Evolutionary conservation across 2,329 filamentous ascomycete species (phyloP).

Genomic region (Raffaelea arxii): DNA sequence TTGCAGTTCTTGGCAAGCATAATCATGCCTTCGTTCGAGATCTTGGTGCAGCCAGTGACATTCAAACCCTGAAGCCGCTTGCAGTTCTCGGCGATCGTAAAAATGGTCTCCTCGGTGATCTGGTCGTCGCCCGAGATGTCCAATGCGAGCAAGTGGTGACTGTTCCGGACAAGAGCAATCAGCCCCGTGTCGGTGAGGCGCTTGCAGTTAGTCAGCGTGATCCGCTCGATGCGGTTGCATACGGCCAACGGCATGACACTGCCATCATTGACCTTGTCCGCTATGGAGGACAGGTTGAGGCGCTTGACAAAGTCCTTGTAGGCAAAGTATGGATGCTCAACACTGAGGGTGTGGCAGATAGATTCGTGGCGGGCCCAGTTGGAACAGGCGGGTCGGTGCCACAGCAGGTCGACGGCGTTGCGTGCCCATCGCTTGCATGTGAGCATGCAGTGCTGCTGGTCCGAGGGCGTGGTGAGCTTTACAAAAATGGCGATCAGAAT

Average conservation of each 20-base stretch:
- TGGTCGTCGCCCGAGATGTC: constrained; percentile 81
- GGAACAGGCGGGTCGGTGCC: constrained; percentile 88
- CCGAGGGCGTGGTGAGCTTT: constrained; percentile 64
- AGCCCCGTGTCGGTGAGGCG: constrained; percentile 78
- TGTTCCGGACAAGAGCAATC: constrained; percentile 68
- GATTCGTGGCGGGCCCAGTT: constrained; percentile 72
- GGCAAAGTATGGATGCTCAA: constrained; percentile 68
- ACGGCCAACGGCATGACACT: constrained; percentile 71
- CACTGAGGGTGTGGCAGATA: constrained; percentile 70
- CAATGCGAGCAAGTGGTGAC: constrained; percentile 72
- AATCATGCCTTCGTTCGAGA: constrained; percentile 80
- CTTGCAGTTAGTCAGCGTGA: constrained; percentile 85
- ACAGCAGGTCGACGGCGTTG: constrained; percentile 86
- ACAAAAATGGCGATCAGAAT: constrained; percentile 89
- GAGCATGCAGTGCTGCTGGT: constrained; percentile 81
- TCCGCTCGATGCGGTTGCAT: constrained; percentile 84
- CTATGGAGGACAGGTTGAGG: constrained; percentile 76
- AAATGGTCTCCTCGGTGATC: constrained; percentile 74
- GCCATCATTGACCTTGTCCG: constrained; percentile 71
- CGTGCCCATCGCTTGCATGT: constrained; percentile 91
- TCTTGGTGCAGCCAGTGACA: constrained; percentile 72
- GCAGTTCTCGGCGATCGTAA: constrained; percentile 71
- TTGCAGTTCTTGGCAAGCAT: constrained; percentile 71
- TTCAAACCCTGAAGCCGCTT: constrained; percentile 83
- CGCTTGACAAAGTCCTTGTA: constrained; percentile 88